A percentile compares a stretch with the other conserved stretches of the same genome.
These are phyloP conservation scores for Populus hybrid DNA, from an alignment of 441 rosid genomes.

Conservation along the genomic window DNA sequence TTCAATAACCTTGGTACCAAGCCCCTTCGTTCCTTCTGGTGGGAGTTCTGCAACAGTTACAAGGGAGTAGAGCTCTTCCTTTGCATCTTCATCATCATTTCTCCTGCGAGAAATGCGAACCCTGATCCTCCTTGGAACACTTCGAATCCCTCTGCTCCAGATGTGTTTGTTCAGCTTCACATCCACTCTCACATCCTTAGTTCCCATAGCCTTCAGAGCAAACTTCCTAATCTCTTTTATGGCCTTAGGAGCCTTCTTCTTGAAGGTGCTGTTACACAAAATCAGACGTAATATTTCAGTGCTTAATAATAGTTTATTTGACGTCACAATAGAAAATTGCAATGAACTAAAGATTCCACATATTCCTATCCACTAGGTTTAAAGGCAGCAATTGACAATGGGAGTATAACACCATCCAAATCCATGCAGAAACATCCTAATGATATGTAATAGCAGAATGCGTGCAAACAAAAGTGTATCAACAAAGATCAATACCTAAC, in stretches of 20 bases:
- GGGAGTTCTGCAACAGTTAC: constrained; percentile 85
- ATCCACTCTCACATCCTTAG: constrained; percentile 85
- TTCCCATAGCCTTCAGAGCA: constrained; percentile 84
- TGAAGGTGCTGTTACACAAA: constrained; percentile 63
- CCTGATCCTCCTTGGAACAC: constrained; percentile 87
- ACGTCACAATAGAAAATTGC: neutral
- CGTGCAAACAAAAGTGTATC: neutral
- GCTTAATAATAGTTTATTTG: neutral
- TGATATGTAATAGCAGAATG: neutral
- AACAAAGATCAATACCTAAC: neutral
- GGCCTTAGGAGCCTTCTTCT: constrained; percentile 97
- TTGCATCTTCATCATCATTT: constrained; percentile 92
- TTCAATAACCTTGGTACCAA: constrained; percentile 79
- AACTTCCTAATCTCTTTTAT: constrained; percentile 92
- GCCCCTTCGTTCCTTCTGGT: constrained; percentile 63
- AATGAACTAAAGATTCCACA: neutral
- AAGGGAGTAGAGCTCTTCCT: constrained; percentile 89
- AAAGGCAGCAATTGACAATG: neutral
- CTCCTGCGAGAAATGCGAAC: constrained; percentile 86
- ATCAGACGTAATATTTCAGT: neutral
- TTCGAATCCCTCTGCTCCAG: constrained; percentile 88
- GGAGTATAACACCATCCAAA: neutral
- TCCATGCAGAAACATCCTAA: neutral
- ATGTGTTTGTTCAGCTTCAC: constrained; percentile 91
- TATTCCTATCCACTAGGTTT: neutral